These are phyloP conservation scores for Arthrinium puccinioides DNA, from an alignment of 2,329 filamentous ascomycete species.

Conservation along the genomic window DNA sequence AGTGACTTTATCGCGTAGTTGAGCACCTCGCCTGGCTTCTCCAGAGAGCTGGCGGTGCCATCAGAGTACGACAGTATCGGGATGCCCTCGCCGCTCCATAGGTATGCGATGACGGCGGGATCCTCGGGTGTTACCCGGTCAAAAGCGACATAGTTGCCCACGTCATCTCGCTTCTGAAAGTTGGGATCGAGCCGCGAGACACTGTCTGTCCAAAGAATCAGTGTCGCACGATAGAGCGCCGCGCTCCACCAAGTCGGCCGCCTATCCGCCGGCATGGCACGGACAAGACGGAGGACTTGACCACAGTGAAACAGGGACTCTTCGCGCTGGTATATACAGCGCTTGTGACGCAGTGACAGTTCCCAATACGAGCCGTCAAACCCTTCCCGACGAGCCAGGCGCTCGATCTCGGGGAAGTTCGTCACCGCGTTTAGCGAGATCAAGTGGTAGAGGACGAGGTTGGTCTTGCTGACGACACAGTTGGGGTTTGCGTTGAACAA, in stretches of 20 bases:
- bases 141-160: constrained; percentile 21
- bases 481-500: constrained; percentile 47
- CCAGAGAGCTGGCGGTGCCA: constrained; percentile 25
- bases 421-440: constrained; percentile 63
- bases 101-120: constrained; percentile 25
- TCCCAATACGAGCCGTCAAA: constrained; percentile 49
- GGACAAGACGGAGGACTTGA: constrained; percentile 56
- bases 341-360: constrained; percentile 48
- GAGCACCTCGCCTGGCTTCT: constrained; percentile 31
- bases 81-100: constrained; percentile 30
- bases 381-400: constrained; percentile 53
- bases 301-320: constrained; percentile 62
- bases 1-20: constrained; percentile 32
- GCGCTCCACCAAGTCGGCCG: constrained; percentile 66
- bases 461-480: constrained; percentile 56
- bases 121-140: constrained; percentile 34
- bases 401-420: constrained; percentile 61
- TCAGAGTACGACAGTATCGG: constrained; percentile 27
- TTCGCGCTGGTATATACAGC: constrained; percentile 55
- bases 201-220: constrained; percentile 58
- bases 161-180: constrained; percentile 22
- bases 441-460: constrained; percentile 63
- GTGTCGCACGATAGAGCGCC: constrained; percentile 59
- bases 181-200: constrained; percentile 40
- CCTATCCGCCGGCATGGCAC: constrained; percentile 50